Evolutionary conservation across 495 filamentous ascomycete species (phyloP), one percentile per base, ranked within the genome.

Genomic region (Glarea lozoyensis): DNA sequence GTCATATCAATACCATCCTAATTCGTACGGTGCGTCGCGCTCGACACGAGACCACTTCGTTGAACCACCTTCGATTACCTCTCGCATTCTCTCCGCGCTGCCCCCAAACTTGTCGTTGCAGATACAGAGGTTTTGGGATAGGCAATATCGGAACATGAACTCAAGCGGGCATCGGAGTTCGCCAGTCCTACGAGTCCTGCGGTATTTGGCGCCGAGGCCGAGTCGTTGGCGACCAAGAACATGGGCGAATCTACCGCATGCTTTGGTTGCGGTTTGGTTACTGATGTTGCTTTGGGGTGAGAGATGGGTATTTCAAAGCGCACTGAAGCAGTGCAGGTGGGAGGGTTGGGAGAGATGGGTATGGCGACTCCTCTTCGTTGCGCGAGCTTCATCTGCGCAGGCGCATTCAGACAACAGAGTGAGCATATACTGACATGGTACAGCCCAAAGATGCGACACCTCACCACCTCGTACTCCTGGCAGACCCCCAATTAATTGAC

Each of bases 401-500:
- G n/a, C n/a, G n/a, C n/a, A n/a, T n/a, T n/a, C n/a, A n/a, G n/a
- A n/a, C n/a, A n/a, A n/a, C n/a, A 29, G 27, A 21, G 23, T 35
- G 22, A 32, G 21, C 12, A 39, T 37, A 10, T 19, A 22, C 30
- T 34, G 29, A 40, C 4, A 30, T 23, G n/a, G 10, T 5, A 55
- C 37, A 95, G 92, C 86, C 86, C 45, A 56, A 67, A 49, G 75
- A 66, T 48, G 86, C 88, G 15, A 73, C 68, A 19, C 93, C 93
- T 2, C 88, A 97, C 62, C 86, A 82, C 57, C 69, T 96, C 42
- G 75, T 82, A 39, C 82, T 99, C 54, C 68, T 99, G 44, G 89
- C 93, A 29, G 93, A 99, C 58, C 93, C 93, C n/a, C 93, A 99
- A 59, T 72, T 99, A 24, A 87, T 95, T 53, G 93, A 99, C 63